Evolutionary conservation across 2,329 filamentous ascomycete genomes (phyloP), one percentile per base, ranked within the genome.

Genomic region (Dactylellina haptotyla): DNA sequence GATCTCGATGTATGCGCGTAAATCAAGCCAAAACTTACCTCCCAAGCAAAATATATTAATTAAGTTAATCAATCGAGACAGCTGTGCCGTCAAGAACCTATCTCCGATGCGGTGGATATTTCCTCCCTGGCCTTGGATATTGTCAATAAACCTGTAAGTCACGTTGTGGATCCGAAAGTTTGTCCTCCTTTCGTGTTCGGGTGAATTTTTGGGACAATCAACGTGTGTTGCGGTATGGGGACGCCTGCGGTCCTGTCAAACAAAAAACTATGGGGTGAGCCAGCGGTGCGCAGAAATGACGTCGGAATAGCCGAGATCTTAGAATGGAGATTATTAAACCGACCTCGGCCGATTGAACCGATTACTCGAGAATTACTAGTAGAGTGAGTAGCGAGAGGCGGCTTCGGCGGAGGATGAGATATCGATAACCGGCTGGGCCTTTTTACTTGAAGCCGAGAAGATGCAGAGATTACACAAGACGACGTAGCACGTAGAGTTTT

Each of bases 111-210:
- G 18, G 16, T 14, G 48, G 32, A 45, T 34, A 45, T 48, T 63
- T 62, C 39, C 14, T 16, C 1, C 41, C 20, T 62, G 3, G 8
- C 12, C 16, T 32, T 51, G 6, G 3, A 34, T 51, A n/a, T 50
- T 37, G 43, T n/a, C n/a, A n/a, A n/a, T 53, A 56, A 48, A 54
- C 25, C 41, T 45, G 45, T 37, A 25, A 51, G 14, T 18, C 30
- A 4, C 3, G 51, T 53, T 48, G 56, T 30, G 51, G 41, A 45
- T 23, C 30, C 41, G n/a, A n/a, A n/a, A 34, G 32, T 34, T 43
- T 56, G 18, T 57, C 18, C 61, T 72, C 51, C 57, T 50, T 71
- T 72, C 67, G 67, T 72, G 43, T 72, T 65, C 67, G 67, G 66
- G 59, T 72, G 53, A 59, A 65, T 65, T 64, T 63, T 58, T 39